These are phyloP conservation scores for Triangularia verruculosa DNA, from an alignment of 2,329 filamentous ascomycete species.

Conservation along the genomic window DNA sequence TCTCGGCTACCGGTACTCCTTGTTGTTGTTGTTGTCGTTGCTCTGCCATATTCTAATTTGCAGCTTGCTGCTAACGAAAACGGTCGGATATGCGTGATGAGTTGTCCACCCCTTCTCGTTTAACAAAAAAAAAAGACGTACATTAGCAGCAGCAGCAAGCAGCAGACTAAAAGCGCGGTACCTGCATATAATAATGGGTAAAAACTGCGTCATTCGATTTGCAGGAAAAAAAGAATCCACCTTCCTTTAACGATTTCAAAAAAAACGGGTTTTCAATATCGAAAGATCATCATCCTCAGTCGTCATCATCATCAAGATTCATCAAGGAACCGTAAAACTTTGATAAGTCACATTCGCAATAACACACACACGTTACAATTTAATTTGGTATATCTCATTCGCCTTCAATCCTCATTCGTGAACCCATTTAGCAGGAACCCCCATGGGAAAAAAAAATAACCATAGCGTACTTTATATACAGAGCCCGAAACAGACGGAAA, in stretches of 20 bases:
- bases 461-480: conserved; percentile 23
- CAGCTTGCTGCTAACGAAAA: neutral
- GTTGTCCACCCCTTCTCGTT: neutral
- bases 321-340: too few species aligned
- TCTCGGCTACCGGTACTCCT: neutral
- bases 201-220: conserved; percentile 17
- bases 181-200: neutral
- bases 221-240: neutral
- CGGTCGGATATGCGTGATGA: conserved; percentile 3
- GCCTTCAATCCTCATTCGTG: conserved; percentile 27
- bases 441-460: conserved; percentile 5
- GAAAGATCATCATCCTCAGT: neutral
- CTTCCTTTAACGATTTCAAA: neutral
- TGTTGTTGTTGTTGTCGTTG: too few species aligned
- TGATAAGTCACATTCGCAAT: neutral
- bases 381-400: conserved; percentile 25
- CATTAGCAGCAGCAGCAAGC: too few species aligned
- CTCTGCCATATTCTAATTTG: neutral
- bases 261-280: neutral
- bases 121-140: neutral
- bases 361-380: neutral
- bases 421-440: conserved; percentile 23
- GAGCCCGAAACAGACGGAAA: conserved; percentile 16
- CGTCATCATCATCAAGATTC: too few species aligned
- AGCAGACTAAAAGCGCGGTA: neutral